Evolutionary conservation across 2,329 filamentous ascomycete species (phyloP), one percentile per base, ranked within the genome.

Genomic region (Westerdykella ornata): DNA sequence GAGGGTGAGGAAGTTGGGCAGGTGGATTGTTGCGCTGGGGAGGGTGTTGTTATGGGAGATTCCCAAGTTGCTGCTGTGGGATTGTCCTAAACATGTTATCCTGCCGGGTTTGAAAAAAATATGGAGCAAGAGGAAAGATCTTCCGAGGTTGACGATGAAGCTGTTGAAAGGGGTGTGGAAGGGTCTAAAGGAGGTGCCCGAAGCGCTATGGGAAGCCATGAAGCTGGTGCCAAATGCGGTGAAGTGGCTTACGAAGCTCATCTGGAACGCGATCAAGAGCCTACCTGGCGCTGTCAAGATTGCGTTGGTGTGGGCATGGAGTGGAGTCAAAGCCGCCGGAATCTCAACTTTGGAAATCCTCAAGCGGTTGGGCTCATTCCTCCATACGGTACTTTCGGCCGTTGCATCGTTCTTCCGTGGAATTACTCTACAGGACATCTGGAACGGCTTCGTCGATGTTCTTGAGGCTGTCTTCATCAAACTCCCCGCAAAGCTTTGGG

Each of bases 11-110:
- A 42, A 26, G 28, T 44, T 47, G 1, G 40, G 11, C 1, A 20
- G 39, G 19, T 31, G 31, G 12, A 47, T 52, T 14, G 38, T 32
- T n/a, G 3, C 5, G 5, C 46, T 48, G 31, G 39, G 45, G 20
- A 31, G 22, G 14, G n/a, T 49, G 11, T 34, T 48, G n/a, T 20
- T 45, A 1, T 54, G 35, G 32, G 28, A 46, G n/a, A 17, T 48
- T 1, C 51, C 51, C 2, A 52, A 40, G 35, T 50, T 50, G 33
- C 42, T 52, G 12, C 8, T 54, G 9, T 54, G 44, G 42, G 30
- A 20, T 16, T 8, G 46, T 11, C 51, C 48, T 12, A 52, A 48
- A 28, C 33, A 48, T 18, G 5, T 40, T 3, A 28, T 51, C 15
- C 8, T 38, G 4, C 48, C 48, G 2, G 3, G 41, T 2, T 17